phyloP scores from a whole-genome alignment of 805 yeast genomes.

The Candida golubevii region DNA sequence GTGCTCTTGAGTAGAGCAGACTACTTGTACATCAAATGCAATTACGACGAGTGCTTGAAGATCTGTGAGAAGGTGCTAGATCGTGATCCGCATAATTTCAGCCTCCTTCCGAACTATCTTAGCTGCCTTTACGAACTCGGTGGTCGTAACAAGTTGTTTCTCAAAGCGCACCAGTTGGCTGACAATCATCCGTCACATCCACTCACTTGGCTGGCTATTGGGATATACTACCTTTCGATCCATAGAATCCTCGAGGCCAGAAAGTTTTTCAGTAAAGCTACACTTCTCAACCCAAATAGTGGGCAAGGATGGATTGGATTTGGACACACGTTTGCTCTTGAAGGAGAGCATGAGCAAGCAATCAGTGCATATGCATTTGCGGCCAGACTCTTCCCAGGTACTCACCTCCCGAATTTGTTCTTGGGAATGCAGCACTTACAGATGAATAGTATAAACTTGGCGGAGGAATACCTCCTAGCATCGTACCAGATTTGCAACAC shows the following conservation, averaged over 20 bases:
- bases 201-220: constrained; percentile 90
- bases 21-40: constrained; percentile 66
- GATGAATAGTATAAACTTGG: constrained; percentile 74
- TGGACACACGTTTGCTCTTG: constrained; percentile 96
- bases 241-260: constrained; percentile 78
- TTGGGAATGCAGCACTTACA: constrained; percentile 95
- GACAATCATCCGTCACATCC: constrained; percentile 78
- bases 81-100: constrained; percentile 67
- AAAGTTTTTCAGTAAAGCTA: constrained; percentile 81
- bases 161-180: constrained; percentile 79
- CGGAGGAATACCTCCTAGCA: constrained; percentile 79
- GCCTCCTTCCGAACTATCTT: constrained; percentile 71
- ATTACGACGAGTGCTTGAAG: constrained; percentile 68
- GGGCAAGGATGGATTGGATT: constrained; percentile 98
- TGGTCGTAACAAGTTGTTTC: constrained; percentile 73
- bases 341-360: constrained; percentile 99
- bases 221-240: constrained; percentile 77
- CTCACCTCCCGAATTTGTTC: constrained; percentile 83
- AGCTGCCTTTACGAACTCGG: constrained; percentile 84
- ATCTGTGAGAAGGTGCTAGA: constrained; percentile 60
- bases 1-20: constrained; percentile 67
- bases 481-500: constrained; percentile 73
- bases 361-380: constrained; percentile 96
- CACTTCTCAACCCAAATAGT: constrained; percentile 81
- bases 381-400: constrained; percentile 83